Base-by-base conservation (phyloP, 345 rosid species). In the Psidium friedrichsthalianum region DNA sequence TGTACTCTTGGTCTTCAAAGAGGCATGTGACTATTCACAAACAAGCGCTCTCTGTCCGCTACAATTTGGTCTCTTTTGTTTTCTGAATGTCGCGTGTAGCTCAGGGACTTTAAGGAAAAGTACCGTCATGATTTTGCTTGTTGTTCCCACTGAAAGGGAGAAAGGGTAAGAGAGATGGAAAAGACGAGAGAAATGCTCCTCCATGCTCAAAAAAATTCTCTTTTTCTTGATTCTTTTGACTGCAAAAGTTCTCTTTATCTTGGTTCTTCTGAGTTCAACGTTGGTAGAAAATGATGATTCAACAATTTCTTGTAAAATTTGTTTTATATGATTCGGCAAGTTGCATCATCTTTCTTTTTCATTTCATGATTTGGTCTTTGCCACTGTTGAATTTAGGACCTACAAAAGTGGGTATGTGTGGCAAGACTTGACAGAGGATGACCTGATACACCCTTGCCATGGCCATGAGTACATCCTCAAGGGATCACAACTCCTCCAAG, bases 1-100 rank as follows among this genome's bases (percentile, higher is more conserved):
- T 87, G 92, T 90, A 93, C 85, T 90, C 94, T 42, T 93, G 95
- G 97, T 94, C 97, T 55, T 87, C 94, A 29, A 93, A 94, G 86
- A 89, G 95, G 97, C 90, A 88, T 52, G 24, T 29, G 40, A 32
- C 22, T 82, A 8, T 24, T 82, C 44, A 18, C 47, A 69, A 69
- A 21, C 78, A 4, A 69, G 47, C 78, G 24, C 78, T 69, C 78
- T 18, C 78, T 32, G 47, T 32, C 1, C 78, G 47, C 24, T 69
- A 58, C 83, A 16, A 27, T 51, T 82, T 27, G 11, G 56, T 51
- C 53, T 51, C 32, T 27, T 42, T 82, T n/a, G 20, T n/a, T 47
- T 82, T 51, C 42, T 82, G 54, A 25, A 36, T n/a, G 83, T 82
- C 56, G 32, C 56, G 32, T 0, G 18, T 69, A 69, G 78, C 13